A percentile compares a stretch with the other conserved stretches of the same genome.
These are phyloP conservation scores for Isoetes taiwanensis DNA, from an alignment of 75 land plant species.

Conservation along the genomic window DNA sequence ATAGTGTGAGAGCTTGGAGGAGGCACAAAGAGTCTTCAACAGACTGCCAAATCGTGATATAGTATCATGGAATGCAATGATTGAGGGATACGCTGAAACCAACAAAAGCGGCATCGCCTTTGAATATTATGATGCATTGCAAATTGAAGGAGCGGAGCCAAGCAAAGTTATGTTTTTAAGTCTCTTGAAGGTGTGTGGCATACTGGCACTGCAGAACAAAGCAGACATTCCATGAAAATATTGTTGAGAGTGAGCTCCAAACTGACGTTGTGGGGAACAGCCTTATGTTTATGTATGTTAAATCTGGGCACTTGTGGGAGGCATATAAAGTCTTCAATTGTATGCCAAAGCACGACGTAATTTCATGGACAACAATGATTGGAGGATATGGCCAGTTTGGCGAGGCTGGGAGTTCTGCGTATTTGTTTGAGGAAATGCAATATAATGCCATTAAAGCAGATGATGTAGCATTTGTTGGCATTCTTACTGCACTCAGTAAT, in stretches of 20 bases:
- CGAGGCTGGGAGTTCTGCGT: background rate
- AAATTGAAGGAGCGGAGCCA: background rate
- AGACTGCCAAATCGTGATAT: too few species aligned
- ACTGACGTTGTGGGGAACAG: constrained; percentile 4
- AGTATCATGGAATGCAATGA: too few species aligned
- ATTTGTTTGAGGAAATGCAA: background rate
- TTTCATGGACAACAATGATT: constrained; percentile 5
- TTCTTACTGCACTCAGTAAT: constrained; percentile 16
- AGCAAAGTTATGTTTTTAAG: background rate
- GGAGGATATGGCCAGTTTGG: constrained; percentile 1
- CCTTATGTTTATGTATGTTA: constrained; percentile 3
- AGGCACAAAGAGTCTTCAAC: too few species aligned
- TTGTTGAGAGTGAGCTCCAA: background rate
- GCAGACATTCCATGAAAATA: constrained; percentile 9
- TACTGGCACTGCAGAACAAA: constrained; percentile 2
- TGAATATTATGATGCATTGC: too few species aligned
- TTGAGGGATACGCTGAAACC: too few species aligned
- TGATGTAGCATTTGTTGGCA: constrained; percentile 10
- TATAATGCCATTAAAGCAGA: constrained; percentile 1
- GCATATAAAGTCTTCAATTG: background rate
- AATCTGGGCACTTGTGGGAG: background rate
- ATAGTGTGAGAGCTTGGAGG: too few species aligned
- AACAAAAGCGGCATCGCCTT: too few species aligned
- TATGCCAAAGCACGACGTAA: background rate
- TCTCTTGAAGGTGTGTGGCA: constrained; percentile 4